Conservation (phyloP, 306 rosid species). For the Lablab purpureus region DNA sequence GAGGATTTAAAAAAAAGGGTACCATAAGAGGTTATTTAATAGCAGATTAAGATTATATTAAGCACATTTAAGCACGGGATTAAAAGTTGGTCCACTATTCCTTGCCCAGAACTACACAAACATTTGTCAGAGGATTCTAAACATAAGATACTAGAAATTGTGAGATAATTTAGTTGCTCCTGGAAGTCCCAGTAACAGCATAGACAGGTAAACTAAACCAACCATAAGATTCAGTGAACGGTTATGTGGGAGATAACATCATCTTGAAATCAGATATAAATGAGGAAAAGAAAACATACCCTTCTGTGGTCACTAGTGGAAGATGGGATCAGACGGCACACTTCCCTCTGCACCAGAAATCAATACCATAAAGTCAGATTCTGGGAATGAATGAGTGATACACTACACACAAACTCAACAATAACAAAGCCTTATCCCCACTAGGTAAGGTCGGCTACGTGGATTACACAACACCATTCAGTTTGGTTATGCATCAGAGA, state of each 20-base stretch:
- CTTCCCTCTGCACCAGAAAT: constrained; percentile 79
- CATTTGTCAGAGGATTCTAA: constrained; percentile 20
- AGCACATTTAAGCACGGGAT: constrained; percentile 21
- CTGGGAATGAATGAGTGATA: constrained; percentile 26
- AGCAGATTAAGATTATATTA: constrained; percentile 5
- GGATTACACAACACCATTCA: neutral
- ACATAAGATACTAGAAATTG: constrained; percentile 2
- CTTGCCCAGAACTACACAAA: constrained; percentile 9
- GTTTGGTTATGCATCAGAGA: neutral
- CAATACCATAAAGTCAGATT: constrained; percentile 39
- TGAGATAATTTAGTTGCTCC: constrained; percentile 29
- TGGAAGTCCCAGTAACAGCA: neutral
- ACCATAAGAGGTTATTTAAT: neutral
- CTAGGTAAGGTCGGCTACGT: neutral
- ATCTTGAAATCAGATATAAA: constrained; percentile 34
- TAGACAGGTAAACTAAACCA: constrained; percentile 7
- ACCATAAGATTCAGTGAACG: neutral
- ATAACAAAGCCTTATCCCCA: neutral
- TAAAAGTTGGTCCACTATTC: constrained; percentile 26
- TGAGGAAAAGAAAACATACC: constrained; percentile 58
- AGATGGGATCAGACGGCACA: constrained; percentile 83
- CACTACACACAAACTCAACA: neutral
- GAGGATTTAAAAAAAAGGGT: constrained; percentile 11
- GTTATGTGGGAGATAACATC: neutral
- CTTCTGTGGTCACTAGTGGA: constrained; percentile 73